Conservation (phyloP, 345 rosid genomes). For the Mangifera indica region DNA sequence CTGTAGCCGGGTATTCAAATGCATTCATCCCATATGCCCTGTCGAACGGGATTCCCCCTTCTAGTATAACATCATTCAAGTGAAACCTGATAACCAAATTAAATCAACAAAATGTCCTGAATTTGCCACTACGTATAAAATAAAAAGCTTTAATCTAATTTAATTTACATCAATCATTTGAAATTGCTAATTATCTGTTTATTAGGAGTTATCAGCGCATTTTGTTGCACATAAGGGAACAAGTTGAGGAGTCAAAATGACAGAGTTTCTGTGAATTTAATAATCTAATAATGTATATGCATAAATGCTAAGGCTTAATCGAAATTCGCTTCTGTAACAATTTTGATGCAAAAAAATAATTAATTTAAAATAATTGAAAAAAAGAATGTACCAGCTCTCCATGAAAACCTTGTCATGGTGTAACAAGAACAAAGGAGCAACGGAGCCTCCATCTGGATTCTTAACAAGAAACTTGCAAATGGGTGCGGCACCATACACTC, state of each 20-base stretch:
- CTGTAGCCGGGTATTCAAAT: constrained; percentile 26
- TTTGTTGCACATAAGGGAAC: too few species aligned
- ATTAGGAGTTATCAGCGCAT: too few species aligned
- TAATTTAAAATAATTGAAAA: neutral
- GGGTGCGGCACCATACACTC: constrained; percentile 37
- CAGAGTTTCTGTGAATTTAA: too few species aligned
- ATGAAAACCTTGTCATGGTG: constrained; percentile 41
- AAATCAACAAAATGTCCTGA: neutral
- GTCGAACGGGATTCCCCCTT: constrained; percentile 38
- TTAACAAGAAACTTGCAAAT: constrained; percentile 42
- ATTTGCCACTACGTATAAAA: too few species aligned
- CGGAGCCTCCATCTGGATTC: constrained; percentile 34
- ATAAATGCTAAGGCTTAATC: too few species aligned
- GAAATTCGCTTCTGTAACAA: too few species aligned
- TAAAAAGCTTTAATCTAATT: too few species aligned
- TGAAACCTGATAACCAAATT: constrained; percentile 23
- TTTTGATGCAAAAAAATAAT: too few species aligned
- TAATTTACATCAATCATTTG: too few species aligned
- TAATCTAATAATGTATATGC: too few species aligned
- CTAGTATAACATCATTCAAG: constrained; percentile 33
- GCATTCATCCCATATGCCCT: constrained; percentile 29
- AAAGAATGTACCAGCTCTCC: constrained; percentile 37
- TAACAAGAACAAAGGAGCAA: constrained; percentile 40
- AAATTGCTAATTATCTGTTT: too few species aligned
- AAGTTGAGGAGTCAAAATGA: too few species aligned